Evolutionary conservation across 169 alveolate genomes (phyloP), one percentile per base, ranked within the genome.

Genomic region (Plasmodium blacklocki): DNA sequence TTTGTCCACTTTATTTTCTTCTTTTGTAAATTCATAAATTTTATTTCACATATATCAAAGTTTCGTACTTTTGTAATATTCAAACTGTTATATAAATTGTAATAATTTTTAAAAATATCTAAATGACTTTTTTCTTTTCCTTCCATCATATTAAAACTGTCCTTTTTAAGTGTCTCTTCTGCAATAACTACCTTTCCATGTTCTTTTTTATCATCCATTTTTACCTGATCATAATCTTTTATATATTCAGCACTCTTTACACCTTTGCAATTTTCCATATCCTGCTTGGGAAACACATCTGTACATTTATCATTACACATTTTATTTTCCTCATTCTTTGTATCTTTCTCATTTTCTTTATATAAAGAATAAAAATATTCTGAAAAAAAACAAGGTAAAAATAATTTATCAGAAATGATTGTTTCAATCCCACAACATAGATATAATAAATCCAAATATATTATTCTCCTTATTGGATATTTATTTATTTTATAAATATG

Each of bases 381-480:
- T 12, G 90, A 80, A 80, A 80, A 80, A n/a, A 80, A 80, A 60
- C 90, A 80, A 11, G 90, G 90, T 14, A 80, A 80, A 80, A 68
- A 80, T 8, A 80, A 62, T 58, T 80, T 29, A 15, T 68, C 11
- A 1, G 90, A 80, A 39, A 80, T 80, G 32, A 80, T 60, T 19
- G 90, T 80, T 60, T 80, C 90, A 60, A 80, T 67, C 43, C 90
- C 90, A 54, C 67, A 52, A 73, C 90, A 80, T 19, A 80, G 19
- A 58, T 54, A 80, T 43, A 80, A 67, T 49, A 80, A 68, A 80
- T 80, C 90, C 18, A 80, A 67, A 32, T 58, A 68, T 47, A 80
- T 50, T 32, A 80, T 80, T 68, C 73, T 68, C 26, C 50, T 50
- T 12, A 80, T 80, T 11, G 90, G 85, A 32, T 54, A 80, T 18